Evolutionary conservation across 768 basidiomycete species (phyloP), one percentile per base, ranked within the genome.

Genomic region (Ramaria sp.): DNA sequence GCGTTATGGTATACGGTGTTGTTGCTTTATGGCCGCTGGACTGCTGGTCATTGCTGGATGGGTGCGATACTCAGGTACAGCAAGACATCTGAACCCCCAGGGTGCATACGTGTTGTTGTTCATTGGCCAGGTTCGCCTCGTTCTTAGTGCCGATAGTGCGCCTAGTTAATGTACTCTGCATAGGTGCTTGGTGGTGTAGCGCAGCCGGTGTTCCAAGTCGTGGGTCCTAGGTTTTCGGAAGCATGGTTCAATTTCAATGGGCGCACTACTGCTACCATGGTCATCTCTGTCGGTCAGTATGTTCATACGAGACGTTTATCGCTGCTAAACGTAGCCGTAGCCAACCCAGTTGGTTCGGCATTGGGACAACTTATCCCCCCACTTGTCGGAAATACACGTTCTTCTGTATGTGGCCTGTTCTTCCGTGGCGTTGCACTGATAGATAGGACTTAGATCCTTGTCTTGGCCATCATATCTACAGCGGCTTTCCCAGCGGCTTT

Each of bases 221-320:
- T 91, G 9, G 86, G 85, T 5, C 87, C 90, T 1, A 83, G 79
- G 53, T 92, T 85, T 68, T 90, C 89, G 0, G 86, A 92, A 65
- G 79, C 71, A 33, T 92, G 90, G 90, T 92, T 92, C 63, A 81
- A 86, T 59, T 69, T 90, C 48, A 73, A 78, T 58, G 81, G 84
- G 13, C 76, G 90, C 42, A 90, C 86, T 2, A 91, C 89, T 0
- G 87, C 87, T 12, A 92, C 80, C n/a, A 80, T 80, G 78, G 47
- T 77, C 38, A 71, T 81, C 53, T 72, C 78, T 9, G 63, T 81
- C 30, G 70, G 78, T 74, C 34, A 22, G 71, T 54, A 19, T 61
- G 55, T 38, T 38, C 15, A 7, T 33, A n/a, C 38, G 9, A 20
- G 43, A 52, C 39, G 6, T 33, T 45, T 4, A 13, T 49, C 24